Evolutionary conservation across 306 rosid genomes (phyloP).

Genomic region (Inga leiocalycina): DNA sequence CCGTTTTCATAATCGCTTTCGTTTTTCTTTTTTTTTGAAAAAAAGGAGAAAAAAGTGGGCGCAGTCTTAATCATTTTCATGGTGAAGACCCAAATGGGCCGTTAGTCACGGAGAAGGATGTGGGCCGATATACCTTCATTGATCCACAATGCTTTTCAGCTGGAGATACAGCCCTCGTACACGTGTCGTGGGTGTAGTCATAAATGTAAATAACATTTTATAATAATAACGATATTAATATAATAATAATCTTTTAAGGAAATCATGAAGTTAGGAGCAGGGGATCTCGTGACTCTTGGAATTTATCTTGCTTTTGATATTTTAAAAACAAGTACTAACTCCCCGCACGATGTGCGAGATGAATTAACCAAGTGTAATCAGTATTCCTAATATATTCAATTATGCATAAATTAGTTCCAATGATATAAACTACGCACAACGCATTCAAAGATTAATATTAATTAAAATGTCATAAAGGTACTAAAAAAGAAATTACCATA

Average conservation of each 20-base stretch:
- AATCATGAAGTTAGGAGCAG: not conserved
- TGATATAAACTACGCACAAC: too few species aligned
- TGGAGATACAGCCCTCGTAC: not conserved
- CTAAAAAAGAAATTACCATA: too few species aligned
- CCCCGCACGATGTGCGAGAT: too few species aligned
- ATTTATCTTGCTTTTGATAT: not conserved
- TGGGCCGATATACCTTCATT: not conserved
- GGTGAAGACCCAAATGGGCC: not conserved
- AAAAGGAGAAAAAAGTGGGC: not conserved
- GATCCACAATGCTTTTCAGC: not conserved
- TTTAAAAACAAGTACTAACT: too few species aligned
- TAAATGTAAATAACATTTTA: not conserved
- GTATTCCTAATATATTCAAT: too few species aligned
- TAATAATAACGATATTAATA: not conserved
- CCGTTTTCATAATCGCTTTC: not conserved
- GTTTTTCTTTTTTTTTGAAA: too few species aligned
- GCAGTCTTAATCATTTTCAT: not conserved
- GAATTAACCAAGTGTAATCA: too few species aligned
- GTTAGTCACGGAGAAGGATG: not conserved
- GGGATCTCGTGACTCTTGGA: slow-evolving; percentile 1
- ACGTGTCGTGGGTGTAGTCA: not conserved
- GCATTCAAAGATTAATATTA: too few species aligned
- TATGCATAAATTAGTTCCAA: too few species aligned
- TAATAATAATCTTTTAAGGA: not conserved
- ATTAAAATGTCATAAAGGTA: too few species aligned